phyloP scores from a whole-genome alignment of 306 rosid genomes.

The Trichosanthes truncata region DNA sequence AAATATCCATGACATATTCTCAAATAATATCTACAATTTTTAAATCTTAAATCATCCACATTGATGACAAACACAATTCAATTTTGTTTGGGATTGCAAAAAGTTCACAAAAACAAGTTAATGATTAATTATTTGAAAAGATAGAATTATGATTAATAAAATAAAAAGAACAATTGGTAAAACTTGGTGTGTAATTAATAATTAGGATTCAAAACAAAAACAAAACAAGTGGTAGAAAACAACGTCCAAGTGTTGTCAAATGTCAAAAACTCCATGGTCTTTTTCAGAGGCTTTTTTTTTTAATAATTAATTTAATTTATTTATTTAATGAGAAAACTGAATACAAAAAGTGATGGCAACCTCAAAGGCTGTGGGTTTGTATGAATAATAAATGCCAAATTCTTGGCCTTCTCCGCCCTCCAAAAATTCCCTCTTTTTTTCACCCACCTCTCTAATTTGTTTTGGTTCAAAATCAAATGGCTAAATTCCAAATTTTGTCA shows the following conservation, averaged over 20 bases:
- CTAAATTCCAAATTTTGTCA: neutral
- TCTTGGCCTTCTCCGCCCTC: neutral
- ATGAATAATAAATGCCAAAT: neutral
- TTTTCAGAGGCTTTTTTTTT: neutral
- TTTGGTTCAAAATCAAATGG: neutral
- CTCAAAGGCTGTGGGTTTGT: neutral
- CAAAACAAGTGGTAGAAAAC: neutral
- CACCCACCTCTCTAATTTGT: neutral
- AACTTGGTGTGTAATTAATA: neutral
- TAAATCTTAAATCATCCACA: neutral
- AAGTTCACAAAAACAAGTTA: no score
- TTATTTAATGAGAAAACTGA: no score
- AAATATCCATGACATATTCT: neutral
- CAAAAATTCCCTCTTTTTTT: neutral
- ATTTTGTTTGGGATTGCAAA: neutral
- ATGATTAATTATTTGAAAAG: neutral
- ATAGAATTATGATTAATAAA: neutral
- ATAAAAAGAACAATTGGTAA: neutral
- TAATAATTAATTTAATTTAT: no score
- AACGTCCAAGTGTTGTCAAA: neutral
- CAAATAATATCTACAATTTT: neutral
- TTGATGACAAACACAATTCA: neutral
- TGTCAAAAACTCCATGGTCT: neutral
- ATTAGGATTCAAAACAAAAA: neutral
- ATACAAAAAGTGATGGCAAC: neutral